These are phyloP conservation scores for Ganoderma boninense DNA, from an alignment of 1,284 basidiomycete genomes.

Conservation along the genomic window DNA sequence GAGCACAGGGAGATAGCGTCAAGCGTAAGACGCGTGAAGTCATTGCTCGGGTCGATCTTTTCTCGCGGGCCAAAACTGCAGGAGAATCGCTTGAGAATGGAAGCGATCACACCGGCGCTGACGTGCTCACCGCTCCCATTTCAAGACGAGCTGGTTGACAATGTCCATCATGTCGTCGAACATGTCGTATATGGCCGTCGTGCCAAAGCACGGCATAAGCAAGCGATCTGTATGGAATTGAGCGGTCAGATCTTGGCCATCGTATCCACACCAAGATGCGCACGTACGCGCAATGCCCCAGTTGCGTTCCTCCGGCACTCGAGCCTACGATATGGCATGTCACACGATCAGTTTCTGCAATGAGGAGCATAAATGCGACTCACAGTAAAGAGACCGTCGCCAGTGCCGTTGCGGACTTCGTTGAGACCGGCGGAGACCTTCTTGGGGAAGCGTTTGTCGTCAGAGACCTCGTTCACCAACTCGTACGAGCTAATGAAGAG, in stretches of 20 bases:
- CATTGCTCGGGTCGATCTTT: slow-evolving; percentile 52
- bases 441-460: slow-evolving; percentile 59
- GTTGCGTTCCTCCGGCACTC: slow-evolving; percentile 51
- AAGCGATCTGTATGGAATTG: slow-evolving; percentile 52
- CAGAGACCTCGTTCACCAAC: slow-evolving; percentile 51
- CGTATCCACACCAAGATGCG: neutral
- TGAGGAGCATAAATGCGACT: neutral
- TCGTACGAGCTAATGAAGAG: slow-evolving; percentile 46
- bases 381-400: slow-evolving; percentile 55
- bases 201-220: slow-evolving; percentile 61
- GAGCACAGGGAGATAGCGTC: slow-evolving; percentile 54
- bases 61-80: slow-evolving; percentile 51
- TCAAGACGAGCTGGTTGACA: slow-evolving; percentile 52
- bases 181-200: slow-evolving; percentile 53
- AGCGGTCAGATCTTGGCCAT: neutral
- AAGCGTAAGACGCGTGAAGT: slow-evolving; percentile 56
- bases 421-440: slow-evolving; percentile 42
- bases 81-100: neutral
- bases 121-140: slow-evolving; percentile 52
- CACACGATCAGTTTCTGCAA: too few relatives aligned
- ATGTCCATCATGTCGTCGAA: slow-evolving; percentile 60
- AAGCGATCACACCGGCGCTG: neutral
- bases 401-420: slow-evolving; percentile 50
- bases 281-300: slow-evolving; percentile 56
- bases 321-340: too few relatives aligned